phyloP scores from a whole-genome alignment of 208 protist species.

The Crithidia mellificae region DNA sequence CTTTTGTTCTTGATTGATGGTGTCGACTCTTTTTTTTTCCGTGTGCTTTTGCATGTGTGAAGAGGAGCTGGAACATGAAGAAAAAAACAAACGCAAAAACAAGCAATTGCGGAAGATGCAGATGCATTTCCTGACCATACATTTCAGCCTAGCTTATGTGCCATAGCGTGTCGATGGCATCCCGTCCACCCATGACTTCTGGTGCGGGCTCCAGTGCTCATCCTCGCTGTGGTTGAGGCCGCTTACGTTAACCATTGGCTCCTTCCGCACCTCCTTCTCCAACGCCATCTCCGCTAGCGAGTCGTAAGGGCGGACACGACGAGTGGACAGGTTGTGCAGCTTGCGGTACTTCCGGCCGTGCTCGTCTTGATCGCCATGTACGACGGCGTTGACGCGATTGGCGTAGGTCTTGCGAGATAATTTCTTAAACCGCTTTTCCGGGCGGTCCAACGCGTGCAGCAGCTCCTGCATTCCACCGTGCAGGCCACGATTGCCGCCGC shows the following conservation, averaged over 20 bases:
- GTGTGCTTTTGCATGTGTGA: background rate
- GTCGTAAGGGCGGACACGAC: conserved; percentile 59
- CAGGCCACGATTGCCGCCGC: conserved; percentile 4
- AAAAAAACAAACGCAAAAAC: conserved; percentile 7
- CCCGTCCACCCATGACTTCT: conserved; percentile 50
- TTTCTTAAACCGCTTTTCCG: conserved; percentile 71
- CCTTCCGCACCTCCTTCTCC: conserved; percentile 75
- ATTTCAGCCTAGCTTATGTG: too few species aligned
- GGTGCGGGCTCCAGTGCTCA: conserved; percentile 60
- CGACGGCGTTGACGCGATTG: conserved; percentile 85
- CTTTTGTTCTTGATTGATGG: too few species aligned
- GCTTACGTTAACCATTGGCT: conserved; percentile 53
- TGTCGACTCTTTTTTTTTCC: too few species aligned
- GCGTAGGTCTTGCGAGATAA: conserved; percentile 83
- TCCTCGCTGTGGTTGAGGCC: conserved; percentile 54
- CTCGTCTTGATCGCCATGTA: conserved; percentile 87
- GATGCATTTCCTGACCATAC: background rate
- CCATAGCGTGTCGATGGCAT: conserved; percentile 61
- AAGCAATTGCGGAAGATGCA: too few species aligned
- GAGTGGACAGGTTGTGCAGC: conserved; percentile 47
- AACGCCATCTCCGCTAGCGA: conserved; percentile 76
- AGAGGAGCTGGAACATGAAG: background rate
- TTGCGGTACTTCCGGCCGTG: conserved; percentile 76
- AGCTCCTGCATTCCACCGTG: conserved; percentile 61
- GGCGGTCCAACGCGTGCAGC: conserved; percentile 40